Conservation (phyloP, 805 yeast species). For the Monosporozyma solicola region DNA sequence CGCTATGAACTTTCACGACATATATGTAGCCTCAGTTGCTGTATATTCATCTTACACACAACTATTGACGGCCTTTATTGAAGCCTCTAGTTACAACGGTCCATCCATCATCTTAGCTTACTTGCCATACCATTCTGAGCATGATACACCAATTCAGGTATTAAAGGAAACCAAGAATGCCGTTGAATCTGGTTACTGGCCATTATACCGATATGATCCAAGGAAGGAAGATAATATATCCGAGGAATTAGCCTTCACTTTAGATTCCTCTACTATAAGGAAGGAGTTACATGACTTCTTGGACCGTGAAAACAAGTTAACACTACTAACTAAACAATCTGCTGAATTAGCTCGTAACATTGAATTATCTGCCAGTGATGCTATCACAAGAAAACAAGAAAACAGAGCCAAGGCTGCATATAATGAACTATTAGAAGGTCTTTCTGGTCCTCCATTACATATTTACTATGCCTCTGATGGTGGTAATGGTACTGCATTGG, state of each 20-base stretch:
- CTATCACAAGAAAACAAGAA: constrained; percentile 50
- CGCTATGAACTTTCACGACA: constrained; percentile 86
- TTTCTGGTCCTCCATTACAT: constrained; percentile 86
- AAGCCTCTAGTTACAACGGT: constrained; percentile 83
- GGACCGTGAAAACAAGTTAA: constrained; percentile 82
- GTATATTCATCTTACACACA: constrained; percentile 91
- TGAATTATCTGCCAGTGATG: constrained; percentile 51
- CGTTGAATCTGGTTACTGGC: constrained; percentile 95
- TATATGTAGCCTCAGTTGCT: constrained; percentile 91
- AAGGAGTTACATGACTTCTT: constrained; percentile 69
- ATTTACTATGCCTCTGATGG: constrained; percentile 87
- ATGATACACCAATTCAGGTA: constrained; percentile 59
- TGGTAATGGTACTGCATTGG: constrained; percentile 78
- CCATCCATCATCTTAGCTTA: constrained; percentile 90
- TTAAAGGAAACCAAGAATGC: constrained; percentile 82
- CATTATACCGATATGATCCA: constrained; percentile 83
- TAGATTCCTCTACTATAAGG: constrained; percentile 78
- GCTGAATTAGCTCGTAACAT: constrained; percentile 75
- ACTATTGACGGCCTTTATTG: constrained; percentile 76
- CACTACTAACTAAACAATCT: constrained; percentile 57
- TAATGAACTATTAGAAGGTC: constrained; percentile 67
- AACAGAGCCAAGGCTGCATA: constrained; percentile 69
- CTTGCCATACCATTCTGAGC: constrained; percentile 63
- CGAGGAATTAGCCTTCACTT: constrained; percentile 51
- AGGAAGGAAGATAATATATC: constrained; percentile 29